Evolutionary conservation across 2,329 filamentous ascomycete genomes (phyloP).

Genomic region (Neoascochyta sp.): DNA sequence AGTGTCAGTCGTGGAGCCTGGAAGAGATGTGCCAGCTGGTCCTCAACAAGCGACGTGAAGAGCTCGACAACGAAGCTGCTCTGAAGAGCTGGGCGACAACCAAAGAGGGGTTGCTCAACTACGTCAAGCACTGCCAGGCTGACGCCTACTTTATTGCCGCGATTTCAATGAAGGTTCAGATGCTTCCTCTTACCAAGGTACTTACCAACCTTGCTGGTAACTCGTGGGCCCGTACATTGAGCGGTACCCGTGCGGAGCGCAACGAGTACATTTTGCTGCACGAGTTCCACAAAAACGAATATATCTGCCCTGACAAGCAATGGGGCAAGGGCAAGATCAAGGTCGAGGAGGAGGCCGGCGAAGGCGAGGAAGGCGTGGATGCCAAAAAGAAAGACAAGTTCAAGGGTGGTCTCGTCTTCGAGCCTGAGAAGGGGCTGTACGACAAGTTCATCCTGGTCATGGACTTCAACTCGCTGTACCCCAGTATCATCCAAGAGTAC

Average conservation of each 20-base stretch:
- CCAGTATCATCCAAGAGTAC: conserved; percentile 97
- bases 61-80: conserved; percentile 83
- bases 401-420: conserved; percentile 97
- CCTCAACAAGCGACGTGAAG: conserved; percentile 70
- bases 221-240: conserved; percentile 94
- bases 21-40: conserved; percentile 97
- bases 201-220: conserved; percentile 96
- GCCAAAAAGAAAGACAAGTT: conserved; percentile 98
- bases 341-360: conserved; percentile 67
- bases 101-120: conserved; percentile 85
- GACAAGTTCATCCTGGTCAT: conserved; percentile 98
- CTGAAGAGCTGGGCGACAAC: conserved; percentile 82
- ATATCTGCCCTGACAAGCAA: conserved; percentile 95
- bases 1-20: conserved; percentile 96
- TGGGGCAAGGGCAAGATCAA: conserved; percentile 72
- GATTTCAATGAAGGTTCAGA: conserved; percentile 80
- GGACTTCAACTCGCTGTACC: conserved; percentile 99
- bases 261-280: conserved; percentile 99
- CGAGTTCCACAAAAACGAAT: conserved; percentile 94
- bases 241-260: conserved; percentile 90
- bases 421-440: conserved; percentile 94
- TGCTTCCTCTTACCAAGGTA: conserved; percentile 90
- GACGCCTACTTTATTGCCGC: conserved; percentile 96
- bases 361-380: conserved; percentile 63
- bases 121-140: conserved; percentile 86